Percentiles rank a stretch among this genome's conserved stretches.
These are phyloP conservation scores for Naegleria lovaniensis DNA, from an alignment of 208 protist genomes.

Conservation along the genomic window DNA sequence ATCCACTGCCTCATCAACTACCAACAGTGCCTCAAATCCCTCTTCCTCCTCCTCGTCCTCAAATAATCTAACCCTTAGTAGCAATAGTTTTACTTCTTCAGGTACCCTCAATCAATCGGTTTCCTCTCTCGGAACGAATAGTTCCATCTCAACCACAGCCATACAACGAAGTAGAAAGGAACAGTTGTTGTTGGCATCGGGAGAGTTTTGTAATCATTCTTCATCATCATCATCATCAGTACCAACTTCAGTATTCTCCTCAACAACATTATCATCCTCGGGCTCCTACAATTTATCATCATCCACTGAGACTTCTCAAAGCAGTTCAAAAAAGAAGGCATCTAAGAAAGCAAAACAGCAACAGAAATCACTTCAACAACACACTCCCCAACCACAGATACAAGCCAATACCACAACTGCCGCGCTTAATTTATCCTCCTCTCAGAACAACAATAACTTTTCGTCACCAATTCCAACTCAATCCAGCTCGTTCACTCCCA, in stretches of 20 bases:
- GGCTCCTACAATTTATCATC: too few species aligned
- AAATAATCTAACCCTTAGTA: not conserved
- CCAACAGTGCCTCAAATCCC: too few species aligned
- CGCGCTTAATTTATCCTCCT: too few species aligned
- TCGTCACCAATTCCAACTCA: not conserved
- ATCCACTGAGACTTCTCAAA: not conserved
- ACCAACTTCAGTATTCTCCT: not conserved
- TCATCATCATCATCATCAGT: not conserved
- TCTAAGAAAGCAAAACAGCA: too few species aligned
- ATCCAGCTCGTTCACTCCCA: not conserved
- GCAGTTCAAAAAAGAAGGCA: not conserved
- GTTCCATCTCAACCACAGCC: not conserved
- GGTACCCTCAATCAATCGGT: not conserved
- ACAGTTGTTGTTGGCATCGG: not conserved
- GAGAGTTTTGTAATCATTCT: not conserved
- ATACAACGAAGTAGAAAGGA: not conserved
- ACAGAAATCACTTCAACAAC: too few species aligned
- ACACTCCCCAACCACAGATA: not conserved
- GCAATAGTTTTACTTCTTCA: not conserved
- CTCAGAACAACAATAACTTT: not conserved
- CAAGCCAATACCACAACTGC: too few species aligned
- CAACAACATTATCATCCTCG: too few species aligned
- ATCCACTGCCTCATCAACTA: too few species aligned
- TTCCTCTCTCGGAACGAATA: not conserved
- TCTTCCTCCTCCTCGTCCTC: too few species aligned